Evolutionary conservation across 139 green algal species (phyloP).

Genomic region (Micromonas commoda): DNA sequence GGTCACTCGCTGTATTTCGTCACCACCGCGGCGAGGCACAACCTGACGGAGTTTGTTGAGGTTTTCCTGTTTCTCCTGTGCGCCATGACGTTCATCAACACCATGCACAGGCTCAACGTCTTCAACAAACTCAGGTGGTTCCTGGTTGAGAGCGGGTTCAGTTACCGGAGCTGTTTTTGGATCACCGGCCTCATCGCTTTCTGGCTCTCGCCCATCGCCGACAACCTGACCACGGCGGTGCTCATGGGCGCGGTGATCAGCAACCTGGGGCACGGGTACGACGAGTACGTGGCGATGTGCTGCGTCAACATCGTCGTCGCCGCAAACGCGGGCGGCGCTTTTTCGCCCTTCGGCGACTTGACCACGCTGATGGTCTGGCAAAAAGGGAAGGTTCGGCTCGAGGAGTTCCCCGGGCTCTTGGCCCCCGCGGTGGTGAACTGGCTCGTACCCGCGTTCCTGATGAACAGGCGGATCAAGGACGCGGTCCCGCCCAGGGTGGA

Average conservation of each 20-base stretch:
- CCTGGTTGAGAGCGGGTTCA: constrained; percentile 17
- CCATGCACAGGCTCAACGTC: constrained; percentile 31
- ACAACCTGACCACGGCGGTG: constrained; percentile 37
- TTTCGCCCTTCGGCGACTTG: constrained; percentile 36
- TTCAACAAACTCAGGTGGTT: constrained; percentile 24
- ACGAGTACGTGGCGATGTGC: constrained; percentile 26
- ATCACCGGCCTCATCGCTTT: constrained; percentile 32
- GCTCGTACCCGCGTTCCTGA: constrained; percentile 24
- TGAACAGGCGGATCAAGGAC: not conserved
- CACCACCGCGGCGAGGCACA: constrained; percentile 15
- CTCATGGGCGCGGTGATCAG: constrained; percentile 36
- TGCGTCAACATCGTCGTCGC: constrained; percentile 40
- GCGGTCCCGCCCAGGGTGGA: too few relatives aligned
- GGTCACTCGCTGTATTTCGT: constrained; percentile 12
- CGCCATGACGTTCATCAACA: constrained; percentile 35
- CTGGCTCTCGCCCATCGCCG: constrained; percentile 33
- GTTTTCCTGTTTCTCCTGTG: constrained; percentile 36
- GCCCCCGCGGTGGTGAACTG: constrained; percentile 38
- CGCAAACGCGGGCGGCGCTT: constrained; percentile 35
- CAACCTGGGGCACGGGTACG: constrained; percentile 11
- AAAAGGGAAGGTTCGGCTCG: constrained; percentile 30
- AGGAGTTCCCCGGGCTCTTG: constrained; percentile 28
- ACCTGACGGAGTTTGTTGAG: constrained; percentile 36
- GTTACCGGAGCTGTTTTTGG: constrained; percentile 20
- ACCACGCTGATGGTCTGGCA: constrained; percentile 44